Base-by-base conservation (phyloP, 2,329 filamentous ascomycete species). In the Proliferodiscus dingleyae region DNA sequence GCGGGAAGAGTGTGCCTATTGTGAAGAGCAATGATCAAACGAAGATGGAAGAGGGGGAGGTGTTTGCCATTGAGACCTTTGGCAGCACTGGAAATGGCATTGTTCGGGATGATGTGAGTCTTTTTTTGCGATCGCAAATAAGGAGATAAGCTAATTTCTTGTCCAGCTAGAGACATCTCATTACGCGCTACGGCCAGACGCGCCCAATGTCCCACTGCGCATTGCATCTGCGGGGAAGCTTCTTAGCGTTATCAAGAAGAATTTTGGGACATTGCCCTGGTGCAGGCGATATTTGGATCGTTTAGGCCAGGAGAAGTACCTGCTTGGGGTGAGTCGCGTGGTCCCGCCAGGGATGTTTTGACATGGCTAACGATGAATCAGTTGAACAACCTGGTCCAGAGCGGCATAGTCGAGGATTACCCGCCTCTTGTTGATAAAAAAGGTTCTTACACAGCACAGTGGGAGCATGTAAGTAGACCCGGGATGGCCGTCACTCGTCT, bases 41-140 rank as follows among this genome's bases (percentile, higher is more conserved):
- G 42, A 95, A 95, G 76, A 97, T 97, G 91, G 90, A 96, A 70
- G 91, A 96, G 69, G 89, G 89, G 33, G 90, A 97, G 63, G 83
- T 89, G 15, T 97, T 94, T 66, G 90, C 90, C 54, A 95, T 96
- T 58, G 90, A 96, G 72, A 96, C 90, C 0, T 96, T 96, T 66
- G 91, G 90, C 50, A 93, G 85, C 65, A 96, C 90, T 18, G 91
- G 90, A 53, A 90, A 88, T 64, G 90, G 89, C 54, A 86, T 87
- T 62, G 87, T 95, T 46, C 73, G 81, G 54, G 89, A 96, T 62
- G 88, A 95, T 68, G 85, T 89, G 68, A 65, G 77, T 66, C 23
- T 26, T 18, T 18, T n/a, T n/a, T n/a, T n/a, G n/a, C n/a, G n/a
- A n/a, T n/a, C n/a, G n/a, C 23, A 22, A 29, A 19, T 28, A 13